These are phyloP conservation scores for Albophoma yamanashiensis DNA, from an alignment of 2,329 filamentous ascomycete genomes.

Conservation along the genomic window DNA sequence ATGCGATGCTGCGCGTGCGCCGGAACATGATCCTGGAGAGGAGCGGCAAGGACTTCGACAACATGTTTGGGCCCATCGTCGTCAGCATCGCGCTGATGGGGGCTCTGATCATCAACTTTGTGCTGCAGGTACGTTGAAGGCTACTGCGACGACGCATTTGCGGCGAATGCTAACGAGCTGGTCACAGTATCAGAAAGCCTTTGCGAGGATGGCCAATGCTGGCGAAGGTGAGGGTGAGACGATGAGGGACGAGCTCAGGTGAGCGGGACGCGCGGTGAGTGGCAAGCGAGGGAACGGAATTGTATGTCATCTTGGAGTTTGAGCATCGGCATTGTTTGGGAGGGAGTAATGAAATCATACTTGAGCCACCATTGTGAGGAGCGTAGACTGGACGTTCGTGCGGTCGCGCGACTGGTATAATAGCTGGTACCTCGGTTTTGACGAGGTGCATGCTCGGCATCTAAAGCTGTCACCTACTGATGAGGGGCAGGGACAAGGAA, in stretches of 20 bases:
- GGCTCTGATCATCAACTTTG: constrained; percentile 79
- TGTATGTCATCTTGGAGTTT: background rate
- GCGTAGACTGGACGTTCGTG: background rate
- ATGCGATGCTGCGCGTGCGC: constrained; percentile 66
- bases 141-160: background rate
- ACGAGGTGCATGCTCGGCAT: background rate
- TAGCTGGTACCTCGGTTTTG: background rate
- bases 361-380: background rate
- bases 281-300: background rate
- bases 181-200: constrained; percentile 20
- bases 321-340: background rate
- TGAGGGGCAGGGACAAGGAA: background rate
- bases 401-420: background rate
- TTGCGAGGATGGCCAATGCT: constrained; percentile 15
- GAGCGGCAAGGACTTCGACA: constrained; percentile 90
- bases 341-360: background rate
- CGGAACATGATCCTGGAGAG: constrained; percentile 71
- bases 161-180: constrained; percentile 1
- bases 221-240: background rate
- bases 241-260: constrained; percentile 19
- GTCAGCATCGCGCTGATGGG: constrained; percentile 70
- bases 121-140: constrained; percentile 58
- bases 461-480: background rate
- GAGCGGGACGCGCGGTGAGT: background rate
- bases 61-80: constrained; percentile 71